These are phyloP conservation scores for Aspergillus fumigatus DNA, from an alignment of 2,329 filamentous ascomycete species.

Conservation along the genomic window DNA sequence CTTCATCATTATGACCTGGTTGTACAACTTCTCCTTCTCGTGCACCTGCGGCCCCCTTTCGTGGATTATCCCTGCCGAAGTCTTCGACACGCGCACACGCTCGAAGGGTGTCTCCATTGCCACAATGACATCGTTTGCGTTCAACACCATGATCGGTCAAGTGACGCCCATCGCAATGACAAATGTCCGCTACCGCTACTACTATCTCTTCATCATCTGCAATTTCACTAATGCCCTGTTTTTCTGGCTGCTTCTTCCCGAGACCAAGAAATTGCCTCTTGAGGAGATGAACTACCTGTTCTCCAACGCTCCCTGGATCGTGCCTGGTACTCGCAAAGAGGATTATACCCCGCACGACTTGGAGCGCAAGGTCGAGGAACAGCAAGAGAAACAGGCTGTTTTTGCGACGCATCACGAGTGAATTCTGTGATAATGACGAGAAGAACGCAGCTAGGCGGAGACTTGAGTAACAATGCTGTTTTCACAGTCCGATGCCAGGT, in stretches of 20 bases:
- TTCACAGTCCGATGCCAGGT: background rate
- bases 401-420: constrained; percentile 17
- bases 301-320: constrained; percentile 60
- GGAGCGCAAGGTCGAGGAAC: constrained; percentile 55
- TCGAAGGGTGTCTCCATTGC: constrained; percentile 71
- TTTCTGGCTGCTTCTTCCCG: constrained; percentile 64
- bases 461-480: background rate
- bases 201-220: constrained; percentile 60
- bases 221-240: constrained; percentile 65
- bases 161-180: constrained; percentile 60
- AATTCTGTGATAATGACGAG: background rate
- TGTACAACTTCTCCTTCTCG: constrained; percentile 75
- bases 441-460: background rate
- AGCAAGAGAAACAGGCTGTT: constrained; percentile 48
- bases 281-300: constrained; percentile 67
- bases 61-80: constrained; percentile 60
- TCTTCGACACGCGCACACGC: constrained; percentile 72
- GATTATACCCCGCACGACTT: constrained; percentile 54
- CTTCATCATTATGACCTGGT: constrained; percentile 73
- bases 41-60: constrained; percentile 65
- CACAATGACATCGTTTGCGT: constrained; percentile 68
- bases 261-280: constrained; percentile 59
- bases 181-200: constrained; percentile 52
- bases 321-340: constrained; percentile 53
- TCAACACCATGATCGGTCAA: constrained; percentile 72